phyloP scores from a whole-genome alignment of 1,284 basidiomycete genomes.

The Golubevia pallescens region DNA sequence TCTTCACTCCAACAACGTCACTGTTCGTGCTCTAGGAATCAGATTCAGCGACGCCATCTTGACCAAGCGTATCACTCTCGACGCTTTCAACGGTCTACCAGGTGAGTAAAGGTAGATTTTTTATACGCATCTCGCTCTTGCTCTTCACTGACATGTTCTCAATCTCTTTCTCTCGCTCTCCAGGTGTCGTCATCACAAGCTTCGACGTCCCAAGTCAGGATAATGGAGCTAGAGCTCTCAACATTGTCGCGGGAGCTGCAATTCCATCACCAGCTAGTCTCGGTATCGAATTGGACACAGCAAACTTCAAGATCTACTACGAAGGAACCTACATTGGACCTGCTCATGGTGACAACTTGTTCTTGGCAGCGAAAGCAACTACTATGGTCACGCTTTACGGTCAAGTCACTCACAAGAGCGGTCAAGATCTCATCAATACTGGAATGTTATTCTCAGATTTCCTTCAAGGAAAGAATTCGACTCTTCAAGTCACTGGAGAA shows the following conservation, averaged over 20 bases:
- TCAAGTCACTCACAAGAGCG: constrained; percentile 34
- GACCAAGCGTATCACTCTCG: constrained; percentile 44
- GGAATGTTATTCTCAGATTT: constrained; percentile 56
- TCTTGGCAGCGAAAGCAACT: constrained; percentile 42
- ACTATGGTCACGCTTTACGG: constrained; percentile 40
- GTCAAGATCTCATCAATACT: constrained; percentile 34
- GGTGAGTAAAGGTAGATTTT: too few relatives aligned
- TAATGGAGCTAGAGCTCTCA: constrained; percentile 36
- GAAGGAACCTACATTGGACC: constrained; percentile 25
- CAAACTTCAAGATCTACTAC: constrained; percentile 49
- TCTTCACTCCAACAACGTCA: constrained; percentile 36
- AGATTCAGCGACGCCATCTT: constrained; percentile 50
- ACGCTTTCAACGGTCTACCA: constrained; percentile 53
- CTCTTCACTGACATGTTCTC: neutral
- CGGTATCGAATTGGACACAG: constrained; percentile 54
- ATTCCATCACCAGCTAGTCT: constrained; percentile 54
- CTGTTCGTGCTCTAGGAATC: constrained; percentile 50
- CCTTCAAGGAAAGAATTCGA: constrained; percentile 44
- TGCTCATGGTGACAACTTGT: constrained; percentile 38
- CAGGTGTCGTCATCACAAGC: constrained; percentile 34
- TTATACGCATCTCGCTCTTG: neutral
- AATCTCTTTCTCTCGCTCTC: too few relatives aligned
- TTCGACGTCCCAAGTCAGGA: constrained; percentile 32
- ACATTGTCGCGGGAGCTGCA: constrained; percentile 28
- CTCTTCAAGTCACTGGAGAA: constrained; percentile 36